Percentiles rank a stretch among this genome's conserved stretches.
These are phyloP conservation scores for Albatrellus ellisii DNA, from an alignment of 768 basidiomycete species.

Conservation along the genomic window DNA sequence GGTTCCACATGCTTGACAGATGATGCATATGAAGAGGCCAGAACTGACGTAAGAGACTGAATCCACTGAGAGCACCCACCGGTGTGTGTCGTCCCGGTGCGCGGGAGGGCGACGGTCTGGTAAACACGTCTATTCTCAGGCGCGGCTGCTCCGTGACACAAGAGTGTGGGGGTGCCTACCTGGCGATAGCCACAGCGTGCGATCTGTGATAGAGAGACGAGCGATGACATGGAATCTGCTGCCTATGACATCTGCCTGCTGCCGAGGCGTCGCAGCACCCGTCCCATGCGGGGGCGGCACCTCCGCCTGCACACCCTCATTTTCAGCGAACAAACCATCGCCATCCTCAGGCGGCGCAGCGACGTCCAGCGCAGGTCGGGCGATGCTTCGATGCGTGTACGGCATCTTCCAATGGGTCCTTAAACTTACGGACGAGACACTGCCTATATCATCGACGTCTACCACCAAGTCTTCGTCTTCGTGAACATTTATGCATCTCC, in stretches of 20 bases:
- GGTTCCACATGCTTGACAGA: neutral
- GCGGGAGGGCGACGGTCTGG: conserved; percentile 22
- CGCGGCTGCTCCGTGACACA: neutral
- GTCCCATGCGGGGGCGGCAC: too few species aligned
- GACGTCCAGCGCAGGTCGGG: conserved; percentile 25
- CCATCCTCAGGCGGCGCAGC: neutral
- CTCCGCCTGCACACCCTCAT: too few species aligned
- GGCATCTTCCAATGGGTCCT: conserved; percentile 22
- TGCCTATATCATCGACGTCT: conserved; percentile 16
- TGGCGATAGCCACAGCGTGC: conserved; percentile 30
- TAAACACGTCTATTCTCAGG: neutral
- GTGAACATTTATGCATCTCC: conserved; percentile 27
- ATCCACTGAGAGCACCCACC: conserved; percentile 32
- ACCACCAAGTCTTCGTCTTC: conserved; percentile 22
- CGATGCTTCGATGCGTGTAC: conserved; percentile 28
- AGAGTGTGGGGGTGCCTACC: conserved; percentile 17
- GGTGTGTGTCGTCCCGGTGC: conserved; percentile 24
- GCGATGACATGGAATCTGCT: conserved; percentile 35
- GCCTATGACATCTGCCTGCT: too few species aligned
- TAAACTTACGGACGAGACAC: too few species aligned
- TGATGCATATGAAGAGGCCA: neutral
- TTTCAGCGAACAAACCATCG: too few species aligned
- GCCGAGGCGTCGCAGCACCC: too few species aligned
- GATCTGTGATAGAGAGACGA: conserved; percentile 29
- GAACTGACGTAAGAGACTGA: conserved; percentile 35